phyloP scores from a whole-genome alignment of 2,329 filamentous ascomycete genomes.

The Diaporthe vaccinii region DNA sequence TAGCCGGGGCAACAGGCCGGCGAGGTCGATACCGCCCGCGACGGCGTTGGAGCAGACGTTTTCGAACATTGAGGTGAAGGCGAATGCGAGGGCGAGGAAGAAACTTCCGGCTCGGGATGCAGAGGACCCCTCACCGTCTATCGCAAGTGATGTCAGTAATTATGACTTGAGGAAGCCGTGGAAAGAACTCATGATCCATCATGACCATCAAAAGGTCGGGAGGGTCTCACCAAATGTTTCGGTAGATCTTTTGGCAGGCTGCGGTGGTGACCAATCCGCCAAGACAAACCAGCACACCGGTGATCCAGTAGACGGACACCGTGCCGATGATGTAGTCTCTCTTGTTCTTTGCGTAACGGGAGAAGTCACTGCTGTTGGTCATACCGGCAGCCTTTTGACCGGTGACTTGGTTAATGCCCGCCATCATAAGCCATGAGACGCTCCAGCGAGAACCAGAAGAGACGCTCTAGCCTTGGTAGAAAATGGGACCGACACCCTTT shows the following conservation, averaged over 20 bases:
- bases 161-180: no score
- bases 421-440: constrained; percentile 60
- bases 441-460: constrained; percentile 52
- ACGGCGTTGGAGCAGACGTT: constrained; percentile 54
- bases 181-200: constrained; percentile 50
- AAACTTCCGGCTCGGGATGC: constrained; percentile 48
- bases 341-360: constrained; percentile 54
- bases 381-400: constrained; percentile 57
- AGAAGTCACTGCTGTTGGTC: constrained; percentile 59
- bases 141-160: no score
- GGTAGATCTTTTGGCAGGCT: constrained; percentile 59
- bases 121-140: constrained; percentile 53
- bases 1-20: constrained; percentile 45
- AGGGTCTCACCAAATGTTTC: constrained; percentile 61
- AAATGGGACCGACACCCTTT: constrained; percentile 59
- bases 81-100: constrained; percentile 49
- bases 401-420: constrained; percentile 58
- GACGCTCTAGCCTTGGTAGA: constrained; percentile 53
- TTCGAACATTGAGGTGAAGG: constrained; percentile 59
- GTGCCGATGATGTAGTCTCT: constrained; percentile 55
- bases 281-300: constrained; percentile 56
- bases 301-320: constrained; percentile 53
- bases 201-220: constrained; percentile 59
- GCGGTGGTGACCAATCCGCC: constrained; percentile 57
- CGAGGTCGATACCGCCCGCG: constrained; percentile 47